phyloP scores from a whole-genome alignment of 169 alveolate genomes.

The Plasmodium adleri region DNA sequence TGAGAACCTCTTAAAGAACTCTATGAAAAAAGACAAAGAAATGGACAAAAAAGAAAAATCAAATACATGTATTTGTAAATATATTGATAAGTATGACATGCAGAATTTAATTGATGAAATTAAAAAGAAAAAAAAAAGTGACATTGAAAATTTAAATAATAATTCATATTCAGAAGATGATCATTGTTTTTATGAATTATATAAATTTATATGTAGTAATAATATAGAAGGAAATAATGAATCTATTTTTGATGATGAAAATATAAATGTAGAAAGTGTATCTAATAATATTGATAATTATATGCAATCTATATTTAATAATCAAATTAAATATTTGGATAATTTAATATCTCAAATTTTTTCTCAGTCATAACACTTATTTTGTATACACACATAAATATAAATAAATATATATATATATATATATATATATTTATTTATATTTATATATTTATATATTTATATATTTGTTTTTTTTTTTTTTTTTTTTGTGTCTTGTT shows the following conservation, averaged over 20 bases:
- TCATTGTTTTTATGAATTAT: background rate
- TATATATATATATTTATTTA: background rate
- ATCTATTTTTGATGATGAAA: background rate
- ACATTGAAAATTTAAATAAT: background rate
- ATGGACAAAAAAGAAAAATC: background rate
- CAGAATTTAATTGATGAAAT: constrained; percentile 3
- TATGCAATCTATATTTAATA: constrained; percentile 28
- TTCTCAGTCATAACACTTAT: constrained; percentile 4
- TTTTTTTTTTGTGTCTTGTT: background rate
- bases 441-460: background rate
- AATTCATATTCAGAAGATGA: background rate
- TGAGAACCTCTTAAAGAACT: background rate
- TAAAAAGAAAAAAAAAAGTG: background rate
- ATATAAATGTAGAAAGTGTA: constrained; percentile 13
- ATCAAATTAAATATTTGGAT: constrained; percentile 37
- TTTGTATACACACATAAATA: too few species aligned
- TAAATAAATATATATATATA: too few species aligned
- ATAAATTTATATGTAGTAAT: constrained; percentile 7
- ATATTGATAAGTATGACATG: constrained; percentile 12
- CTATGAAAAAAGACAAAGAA: background rate
- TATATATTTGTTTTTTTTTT: too few species aligned
- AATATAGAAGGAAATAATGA: background rate
- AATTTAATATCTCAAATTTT: constrained; percentile 20
- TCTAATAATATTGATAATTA: constrained; percentile 29
- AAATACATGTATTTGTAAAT: constrained; percentile 25